Evolutionary conservation across 2,329 filamentous ascomycete species (phyloP).

Genomic region (Diaporthe sp.): DNA sequence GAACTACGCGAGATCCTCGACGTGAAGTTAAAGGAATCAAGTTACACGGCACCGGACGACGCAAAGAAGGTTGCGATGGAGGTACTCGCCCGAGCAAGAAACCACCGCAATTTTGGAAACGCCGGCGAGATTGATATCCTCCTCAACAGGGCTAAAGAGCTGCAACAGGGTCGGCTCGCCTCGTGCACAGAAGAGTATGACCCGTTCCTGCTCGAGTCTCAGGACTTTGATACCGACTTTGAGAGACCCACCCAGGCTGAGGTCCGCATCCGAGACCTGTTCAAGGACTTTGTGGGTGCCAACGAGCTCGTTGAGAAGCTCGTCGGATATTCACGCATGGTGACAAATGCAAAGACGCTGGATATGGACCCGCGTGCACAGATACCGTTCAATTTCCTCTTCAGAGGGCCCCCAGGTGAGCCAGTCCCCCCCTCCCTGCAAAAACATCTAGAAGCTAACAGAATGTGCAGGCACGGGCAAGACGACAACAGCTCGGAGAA

Average conservation of each 20-base stretch:
- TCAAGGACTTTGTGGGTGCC: slow-evolving; percentile 69
- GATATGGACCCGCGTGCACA: slow-evolving; percentile 67
- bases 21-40: slow-evolving; percentile 70
- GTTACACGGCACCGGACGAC: slow-evolving; percentile 62
- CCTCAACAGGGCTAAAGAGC: slow-evolving; percentile 66
- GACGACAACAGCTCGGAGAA: slow-evolving; percentile 77
- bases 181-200: slow-evolving; percentile 42
- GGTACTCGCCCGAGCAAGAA: slow-evolving; percentile 70
- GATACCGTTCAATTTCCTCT: slow-evolving; percentile 77
- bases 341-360: slow-evolving; percentile 61
- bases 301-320: slow-evolving; percentile 67
- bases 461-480: slow-evolving; percentile 63
- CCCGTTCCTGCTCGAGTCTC: slow-evolving; percentile 46
- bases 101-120: slow-evolving; percentile 77
- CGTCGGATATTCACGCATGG: slow-evolving; percentile 65
- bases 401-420: slow-evolving; percentile 70
- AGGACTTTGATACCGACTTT: slow-evolving; percentile 71
- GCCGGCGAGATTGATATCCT: slow-evolving; percentile 80
- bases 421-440: too few species aligned
- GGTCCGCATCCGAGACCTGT: slow-evolving; percentile 65
- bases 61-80: slow-evolving; percentile 69
- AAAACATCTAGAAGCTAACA: not conserved
- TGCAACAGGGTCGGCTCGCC: slow-evolving; percentile 46
- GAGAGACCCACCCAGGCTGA: slow-evolving; percentile 61
- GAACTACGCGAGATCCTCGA: slow-evolving; percentile 72